phyloP scores from a whole-genome alignment of 345 rosid species.

The Rubroshorea leprosula region DNA sequence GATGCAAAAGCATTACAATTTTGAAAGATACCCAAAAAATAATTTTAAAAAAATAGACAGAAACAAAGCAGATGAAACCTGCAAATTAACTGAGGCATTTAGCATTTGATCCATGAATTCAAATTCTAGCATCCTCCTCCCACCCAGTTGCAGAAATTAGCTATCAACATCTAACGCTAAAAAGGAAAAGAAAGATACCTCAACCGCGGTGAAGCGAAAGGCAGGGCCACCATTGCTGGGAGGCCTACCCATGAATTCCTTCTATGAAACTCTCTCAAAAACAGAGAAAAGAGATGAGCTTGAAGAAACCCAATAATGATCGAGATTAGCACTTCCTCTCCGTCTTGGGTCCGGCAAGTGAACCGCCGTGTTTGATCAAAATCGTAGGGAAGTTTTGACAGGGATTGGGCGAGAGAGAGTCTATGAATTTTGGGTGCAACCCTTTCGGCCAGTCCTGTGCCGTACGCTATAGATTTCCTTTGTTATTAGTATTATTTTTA shows the following conservation, averaged over 20 bases:
- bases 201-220: slow-evolving; percentile 68
- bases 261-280: not conserved
- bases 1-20: not conserved
- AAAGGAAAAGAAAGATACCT: slow-evolving; percentile 38
- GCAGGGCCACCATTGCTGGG: slow-evolving; percentile 96
- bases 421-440: not conserved
- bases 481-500: no score
- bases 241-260: slow-evolving; percentile 72
- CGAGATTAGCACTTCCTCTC: not conserved
- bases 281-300: not conserved
- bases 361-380: not conserved
- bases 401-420: not conserved
- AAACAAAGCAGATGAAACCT: no score
- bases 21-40: no score
- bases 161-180: not conserved
- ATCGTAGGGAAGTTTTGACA: not conserved
- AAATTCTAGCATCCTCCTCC: not conserved
- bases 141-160: not conserved
- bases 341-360: not conserved
- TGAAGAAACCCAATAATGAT: not conserved
- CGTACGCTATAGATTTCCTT: no score
- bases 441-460: no score
- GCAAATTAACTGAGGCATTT: not conserved
- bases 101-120: not conserved
- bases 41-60: no score